These are phyloP conservation scores for Canavalia ensiformis DNA, from an alignment of 306 rosid genomes.

Conservation along the genomic window DNA sequence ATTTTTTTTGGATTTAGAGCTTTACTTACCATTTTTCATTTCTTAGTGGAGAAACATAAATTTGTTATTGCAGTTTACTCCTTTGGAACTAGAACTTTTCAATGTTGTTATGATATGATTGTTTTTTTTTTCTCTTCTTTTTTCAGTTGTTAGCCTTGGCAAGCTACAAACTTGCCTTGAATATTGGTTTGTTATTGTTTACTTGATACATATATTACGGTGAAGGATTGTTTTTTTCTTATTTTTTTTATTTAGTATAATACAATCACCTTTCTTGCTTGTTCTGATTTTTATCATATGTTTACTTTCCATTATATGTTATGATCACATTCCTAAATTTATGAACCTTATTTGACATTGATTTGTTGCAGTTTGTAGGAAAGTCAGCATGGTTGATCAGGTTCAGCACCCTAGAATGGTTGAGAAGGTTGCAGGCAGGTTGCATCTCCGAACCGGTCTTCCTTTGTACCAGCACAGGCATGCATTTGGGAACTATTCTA, in stretches of 20 bases:
- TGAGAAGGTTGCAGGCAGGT: slow-evolving; percentile 48
- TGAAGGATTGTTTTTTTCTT: background rate
- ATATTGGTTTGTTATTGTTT: background rate
- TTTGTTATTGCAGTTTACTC: background rate
- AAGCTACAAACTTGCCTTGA: background rate
- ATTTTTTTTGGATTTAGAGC: background rate
- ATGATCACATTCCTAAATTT: background rate
- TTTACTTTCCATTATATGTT: slow-evolving; percentile 17
- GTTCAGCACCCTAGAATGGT: slow-evolving; percentile 46
- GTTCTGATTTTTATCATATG: background rate
- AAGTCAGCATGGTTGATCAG: slow-evolving; percentile 57
- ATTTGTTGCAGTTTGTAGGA: slow-evolving; percentile 31
- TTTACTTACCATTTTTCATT: background rate
- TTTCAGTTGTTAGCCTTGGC: background rate
- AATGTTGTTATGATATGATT: background rate
- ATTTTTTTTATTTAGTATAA: no score
- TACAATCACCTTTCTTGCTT: background rate
- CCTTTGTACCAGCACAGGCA: slow-evolving; percentile 49
- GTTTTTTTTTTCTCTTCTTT: background rate
- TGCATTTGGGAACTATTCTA: slow-evolving; percentile 59
- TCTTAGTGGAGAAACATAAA: background rate
- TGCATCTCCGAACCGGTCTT: slow-evolving; percentile 29
- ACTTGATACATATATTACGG: no score
- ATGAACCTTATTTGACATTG: slow-evolving; percentile 29
- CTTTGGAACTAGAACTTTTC: slow-evolving; percentile 3